phyloP scores from a whole-genome alignment of 2,329 filamentous ascomycete genomes.

The Calonectria montana region DNA sequence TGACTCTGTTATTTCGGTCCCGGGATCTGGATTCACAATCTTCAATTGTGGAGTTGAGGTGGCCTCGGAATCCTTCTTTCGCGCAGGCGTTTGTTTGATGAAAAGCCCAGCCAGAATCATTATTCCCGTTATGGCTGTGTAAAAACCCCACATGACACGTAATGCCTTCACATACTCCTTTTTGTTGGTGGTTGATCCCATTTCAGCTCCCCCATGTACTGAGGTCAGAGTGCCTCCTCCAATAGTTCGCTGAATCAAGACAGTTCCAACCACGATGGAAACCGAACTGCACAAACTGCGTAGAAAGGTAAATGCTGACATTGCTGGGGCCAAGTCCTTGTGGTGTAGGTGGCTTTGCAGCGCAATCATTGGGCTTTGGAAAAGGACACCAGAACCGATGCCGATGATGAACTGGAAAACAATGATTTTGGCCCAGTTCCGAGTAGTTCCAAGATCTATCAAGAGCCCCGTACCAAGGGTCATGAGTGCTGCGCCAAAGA shows the following conservation, averaged over 20 bases:
- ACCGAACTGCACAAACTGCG: constrained; percentile 75
- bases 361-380: constrained; percentile 77
- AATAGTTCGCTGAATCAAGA: constrained; percentile 70
- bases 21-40: not conserved
- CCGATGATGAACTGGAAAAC: constrained; percentile 72
- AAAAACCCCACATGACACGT: constrained; percentile 36
- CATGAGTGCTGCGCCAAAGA: constrained; percentile 67
- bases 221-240: constrained; percentile 30
- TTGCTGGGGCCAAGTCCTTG: constrained; percentile 73
- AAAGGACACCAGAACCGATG: constrained; percentile 73
- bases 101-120: constrained; percentile 28
- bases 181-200: constrained; percentile 19
- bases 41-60: not conserved
- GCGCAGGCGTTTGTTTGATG: constrained; percentile 24
- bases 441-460: constrained; percentile 66
- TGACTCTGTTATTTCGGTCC: not conserved
- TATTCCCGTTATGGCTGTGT: constrained; percentile 27
- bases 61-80: not conserved
- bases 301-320: constrained; percentile 73
- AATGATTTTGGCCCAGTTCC: constrained; percentile 66
- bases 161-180: constrained; percentile 30
- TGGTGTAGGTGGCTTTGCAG: constrained; percentile 72
- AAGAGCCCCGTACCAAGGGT: constrained; percentile 73
- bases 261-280: constrained; percentile 77
- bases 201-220: constrained; percentile 2